Evolutionary conservation across 2,329 filamentous ascomycete species (phyloP).

Genomic region (Colletotrichum falcatum): DNA sequence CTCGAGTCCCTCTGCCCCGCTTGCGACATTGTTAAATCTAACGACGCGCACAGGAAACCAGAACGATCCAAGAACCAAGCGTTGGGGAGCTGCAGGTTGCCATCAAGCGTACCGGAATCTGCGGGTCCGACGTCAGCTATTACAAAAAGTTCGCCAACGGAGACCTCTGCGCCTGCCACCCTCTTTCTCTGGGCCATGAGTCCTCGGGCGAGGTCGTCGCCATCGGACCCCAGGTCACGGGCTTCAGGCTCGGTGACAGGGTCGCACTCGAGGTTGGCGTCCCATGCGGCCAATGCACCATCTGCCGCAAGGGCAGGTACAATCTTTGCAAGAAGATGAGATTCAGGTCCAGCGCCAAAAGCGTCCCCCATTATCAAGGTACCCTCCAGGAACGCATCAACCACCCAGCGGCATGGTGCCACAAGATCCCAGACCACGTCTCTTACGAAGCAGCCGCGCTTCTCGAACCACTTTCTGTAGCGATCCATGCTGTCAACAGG

Average conservation of each 20-base stretch:
- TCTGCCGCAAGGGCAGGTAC: conserved; percentile 67
- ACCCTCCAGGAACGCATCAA: conserved; percentile 73
- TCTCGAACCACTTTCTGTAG: conserved; percentile 71
- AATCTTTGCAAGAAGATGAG: conserved; percentile 72
- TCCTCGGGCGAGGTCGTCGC: conserved; percentile 69
- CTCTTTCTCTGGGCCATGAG: conserved; percentile 74
- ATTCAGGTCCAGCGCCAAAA: conserved; percentile 72
- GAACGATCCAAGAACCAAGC: conserved; percentile 60
- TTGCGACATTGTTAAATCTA: conserved; percentile 36
- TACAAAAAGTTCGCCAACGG: conserved; percentile 80
- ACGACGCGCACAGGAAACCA: conserved; percentile 58
- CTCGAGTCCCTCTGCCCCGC: conserved; percentile 21
- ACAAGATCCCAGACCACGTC: conserved; percentile 71
- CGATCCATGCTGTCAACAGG: conserved; percentile 71
- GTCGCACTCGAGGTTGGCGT: conserved; percentile 70
- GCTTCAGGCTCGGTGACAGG: conserved; percentile 66
- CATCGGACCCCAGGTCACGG: conserved; percentile 64
- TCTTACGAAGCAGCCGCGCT: conserved; percentile 71
- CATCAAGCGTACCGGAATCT: conserved; percentile 75
- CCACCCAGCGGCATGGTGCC: conserved; percentile 71
- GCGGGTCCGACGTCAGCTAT: conserved; percentile 77
- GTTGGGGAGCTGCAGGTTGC: conserved; percentile 72
- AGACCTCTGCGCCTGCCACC: conserved; percentile 74
- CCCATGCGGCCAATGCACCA: conserved; percentile 63
- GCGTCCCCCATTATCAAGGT: conserved; percentile 72